Base-by-base conservation (phyloP, 2,329 filamentous ascomycete species). In the Diaporthe batatas region DNA sequence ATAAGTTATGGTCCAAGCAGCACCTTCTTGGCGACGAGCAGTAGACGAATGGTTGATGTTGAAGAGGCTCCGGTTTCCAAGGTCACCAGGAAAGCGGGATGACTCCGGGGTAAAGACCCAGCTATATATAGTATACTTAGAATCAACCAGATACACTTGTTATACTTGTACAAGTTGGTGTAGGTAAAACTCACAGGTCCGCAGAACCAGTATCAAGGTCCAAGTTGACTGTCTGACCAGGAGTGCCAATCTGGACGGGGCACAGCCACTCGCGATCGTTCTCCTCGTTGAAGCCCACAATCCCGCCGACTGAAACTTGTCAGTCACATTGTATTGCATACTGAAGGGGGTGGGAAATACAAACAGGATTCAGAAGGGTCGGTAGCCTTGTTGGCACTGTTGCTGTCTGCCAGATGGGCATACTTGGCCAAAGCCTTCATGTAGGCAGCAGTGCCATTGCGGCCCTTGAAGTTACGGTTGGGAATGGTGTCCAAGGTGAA, bases 171-270 rank as follows among this genome's bases (percentile, higher is more conserved):
- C 10, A 36, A 1, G 11, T 51, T 29, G 14, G 6, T 18, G 1
- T 25, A 7, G 39, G 10, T n/a, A 23, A 59, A 59, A 90, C 92
- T 88, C 88, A 96, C 91, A 88, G 81, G 73, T 90, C 88, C 12
- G 85, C 82, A 10, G 88, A 90, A 14, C 87, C 88, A 18, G 93
- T 95, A 76, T 95, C 93, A 74, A 95, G 88, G 79, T 94, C 91
- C 74, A 95, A 80, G 73, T 90, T 87, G 75, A 94, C 79, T 3
- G 83, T 88, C 76, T 91, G 90, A 7, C 80, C 76, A 7, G 86
- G 86, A 1, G 78, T 87, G 57, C 92, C 93, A 75, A 94, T 84
- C 2, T 84, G 86, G 59, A 94, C 89, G 0, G 91, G 89, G 71
- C 88, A 86, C 39, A 91, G 82, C 72, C 91, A 92, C 78, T 91